Evolutionary conservation across 495 filamentous ascomycete species (phyloP), one percentile per base, ranked within the genome.

Genomic region (Daldinia caldariorum): DNA sequence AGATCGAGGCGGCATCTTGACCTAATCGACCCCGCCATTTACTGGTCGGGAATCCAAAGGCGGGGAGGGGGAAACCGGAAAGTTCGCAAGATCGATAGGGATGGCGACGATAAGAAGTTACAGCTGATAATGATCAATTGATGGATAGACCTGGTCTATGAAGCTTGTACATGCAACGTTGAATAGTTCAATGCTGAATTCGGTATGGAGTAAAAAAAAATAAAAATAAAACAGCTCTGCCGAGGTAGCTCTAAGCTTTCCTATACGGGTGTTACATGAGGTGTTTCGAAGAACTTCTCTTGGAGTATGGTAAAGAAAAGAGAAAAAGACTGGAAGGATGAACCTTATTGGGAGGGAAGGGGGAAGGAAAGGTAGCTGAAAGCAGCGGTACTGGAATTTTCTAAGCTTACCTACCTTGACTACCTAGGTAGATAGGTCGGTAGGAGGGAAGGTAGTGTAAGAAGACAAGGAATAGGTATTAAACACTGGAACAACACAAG

Each of bases 1-100:
- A 69, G 90, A 89, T 87, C 91, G 89, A 69, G 92, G 93, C 82
- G 94, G 94, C 94, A 97, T 83, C 77, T 86, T 84, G 82, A 74
- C 71, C 71, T 67, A 72, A 62, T 74, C 71, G 66, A 83, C 83
- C 85, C 84, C 83, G 83, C 83, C 84, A 85, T 84, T 76, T 79
- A 75, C 78, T 74, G 71, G 72, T 67, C 73, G 74, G 78, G 74
- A 76, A 72, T 76, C 65, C 34, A 54, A 75, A 69, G 64, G 76
- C 63, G 68, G 76, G 72, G 72, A 72, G 66, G 67, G 51, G n/a
- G n/a, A n/a, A n/a, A n/a, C n/a, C n/a, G n/a, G n/a, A n/a, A 18
- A 38, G 53, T 56, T 77, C 74, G 70, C 69, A 75, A 81, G 77
- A 73, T 72, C 67, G 72, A 79, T 77, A 73, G 72, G 72, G 50